Evolutionary conservation across 257 asterid genomes (phyloP).

Genomic region (Solanum habrochaites): DNA sequence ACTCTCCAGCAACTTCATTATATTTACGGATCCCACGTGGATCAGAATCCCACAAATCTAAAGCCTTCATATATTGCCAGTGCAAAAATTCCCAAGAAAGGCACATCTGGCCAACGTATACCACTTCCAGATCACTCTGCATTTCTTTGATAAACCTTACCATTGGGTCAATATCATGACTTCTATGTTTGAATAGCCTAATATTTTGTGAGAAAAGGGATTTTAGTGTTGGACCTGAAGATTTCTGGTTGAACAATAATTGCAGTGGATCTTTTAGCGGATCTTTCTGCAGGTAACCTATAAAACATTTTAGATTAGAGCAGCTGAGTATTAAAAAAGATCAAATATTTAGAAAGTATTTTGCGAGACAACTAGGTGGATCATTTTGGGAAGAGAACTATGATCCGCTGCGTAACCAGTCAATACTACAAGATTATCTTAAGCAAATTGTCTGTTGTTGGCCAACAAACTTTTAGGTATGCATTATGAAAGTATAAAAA

Average conservation of each 20-base stretch:
- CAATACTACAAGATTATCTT: neutral
- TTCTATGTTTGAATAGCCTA: slow-evolving; percentile 48
- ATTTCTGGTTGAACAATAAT: slow-evolving; percentile 36
- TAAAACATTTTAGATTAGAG: neutral
- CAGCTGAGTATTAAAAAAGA: neutral
- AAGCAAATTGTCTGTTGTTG: neutral
- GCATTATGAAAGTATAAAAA: neutral
- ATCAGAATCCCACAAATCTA: slow-evolving; percentile 66
- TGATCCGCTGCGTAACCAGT: neutral
- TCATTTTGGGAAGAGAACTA: neutral
- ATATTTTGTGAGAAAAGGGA: slow-evolving; percentile 49
- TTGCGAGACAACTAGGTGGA: neutral
- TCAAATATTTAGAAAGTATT: neutral
- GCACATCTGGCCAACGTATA: slow-evolving; percentile 86
- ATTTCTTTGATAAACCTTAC: slow-evolving; percentile 61
- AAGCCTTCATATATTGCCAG: slow-evolving; percentile 74
- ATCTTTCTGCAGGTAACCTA: slow-evolving; percentile 73
- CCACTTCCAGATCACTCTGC: slow-evolving; percentile 70
- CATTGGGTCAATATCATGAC: slow-evolving; percentile 61
- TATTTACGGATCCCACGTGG: slow-evolving; percentile 43
- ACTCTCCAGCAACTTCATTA: slow-evolving; percentile 77
- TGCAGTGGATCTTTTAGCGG: slow-evolving; percentile 59
- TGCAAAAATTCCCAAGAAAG: slow-evolving; percentile 93
- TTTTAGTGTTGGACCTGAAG: slow-evolving; percentile 43
- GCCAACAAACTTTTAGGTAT: neutral